These are phyloP conservation scores for Neostapfia colusana DNA, from an alignment of 176 grass and related monocot genomes.

Conservation along the genomic window DNA sequence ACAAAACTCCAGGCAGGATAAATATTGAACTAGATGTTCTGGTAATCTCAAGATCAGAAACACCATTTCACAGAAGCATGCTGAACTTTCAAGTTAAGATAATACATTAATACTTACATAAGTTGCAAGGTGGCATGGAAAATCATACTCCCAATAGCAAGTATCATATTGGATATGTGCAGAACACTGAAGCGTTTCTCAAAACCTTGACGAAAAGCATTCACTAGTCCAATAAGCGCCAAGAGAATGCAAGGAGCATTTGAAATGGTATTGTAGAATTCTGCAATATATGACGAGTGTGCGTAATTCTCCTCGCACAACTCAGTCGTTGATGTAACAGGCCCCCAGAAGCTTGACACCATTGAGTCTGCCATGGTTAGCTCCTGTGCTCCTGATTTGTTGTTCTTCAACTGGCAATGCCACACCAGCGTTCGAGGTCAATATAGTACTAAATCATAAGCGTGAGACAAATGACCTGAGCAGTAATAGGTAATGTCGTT, in stretches of 20 bases:
- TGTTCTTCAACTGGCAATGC: slow-evolving; percentile 22
- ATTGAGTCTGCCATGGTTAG: slow-evolving; percentile 69
- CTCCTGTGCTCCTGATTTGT: slow-evolving; percentile 2
- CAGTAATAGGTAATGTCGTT: neutral
- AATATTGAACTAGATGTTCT: too few species aligned
- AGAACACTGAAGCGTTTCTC: slow-evolving; percentile 87
- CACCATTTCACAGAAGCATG: neutral
- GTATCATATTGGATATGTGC: slow-evolving; percentile 83
- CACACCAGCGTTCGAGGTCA: slow-evolving; percentile 17
- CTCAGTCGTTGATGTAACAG: slow-evolving; percentile 75
- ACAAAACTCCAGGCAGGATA: too few species aligned
- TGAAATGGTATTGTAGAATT: slow-evolving; percentile 87
- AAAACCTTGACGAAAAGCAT: slow-evolving; percentile 65
- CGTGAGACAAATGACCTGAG: slow-evolving; percentile 37
- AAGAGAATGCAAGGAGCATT: slow-evolving; percentile 70
- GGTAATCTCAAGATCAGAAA: neutral
- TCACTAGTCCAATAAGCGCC: slow-evolving; percentile 68
- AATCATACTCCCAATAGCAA: slow-evolving; percentile 78
- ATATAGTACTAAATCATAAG: slow-evolving; percentile 42
- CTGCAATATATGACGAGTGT: slow-evolving; percentile 71
- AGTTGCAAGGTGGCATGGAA: slow-evolving; percentile 86
- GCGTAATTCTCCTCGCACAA: slow-evolving; percentile 75
- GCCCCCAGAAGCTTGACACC: slow-evolving; percentile 81
- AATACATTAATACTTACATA: slow-evolving; percentile 66
- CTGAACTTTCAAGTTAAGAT: neutral